Evolutionary conservation across 1,284 basidiomycete species (phyloP), one percentile per base, ranked within the genome.

Genomic region (Mycena citricolor): DNA sequence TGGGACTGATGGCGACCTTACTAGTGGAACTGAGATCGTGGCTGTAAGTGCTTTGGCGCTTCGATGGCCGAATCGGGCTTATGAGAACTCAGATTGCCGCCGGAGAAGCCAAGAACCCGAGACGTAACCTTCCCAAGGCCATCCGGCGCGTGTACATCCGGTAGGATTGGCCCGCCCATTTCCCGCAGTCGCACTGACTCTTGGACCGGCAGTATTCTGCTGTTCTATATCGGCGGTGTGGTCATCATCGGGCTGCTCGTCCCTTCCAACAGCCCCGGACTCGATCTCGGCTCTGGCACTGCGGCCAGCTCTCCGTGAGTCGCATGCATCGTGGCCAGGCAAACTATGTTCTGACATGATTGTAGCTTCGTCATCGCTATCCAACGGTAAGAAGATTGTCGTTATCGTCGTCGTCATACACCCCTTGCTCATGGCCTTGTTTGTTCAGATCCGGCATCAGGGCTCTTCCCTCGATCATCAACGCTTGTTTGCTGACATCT

Each of bases 401-500:
- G 78, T 77, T 51, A 74, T 70, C 5, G 66, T 53, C 14, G 40
- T 38, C 32, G 39, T 42, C 30, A 25, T 14, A 24, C 2, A 58
- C 10, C n/a, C n/a, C n/a, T n/a, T n/a, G n/a, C n/a, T n/a, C n/a
- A n/a, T n/a, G n/a, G n/a, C n/a, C n/a, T 29, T 10, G 23, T 28
- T 28, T 16, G 32, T 26, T 20, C 12, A 42, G 42, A 16, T 49
- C 51, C 19, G 51, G 87, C 24, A 93, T 93, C 66, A 79, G 79
- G 53, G 74, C 70, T 8, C 67, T 92, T 2, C 88, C 89, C 3
- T 78, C 77, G 39, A 68, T 93, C 54, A 90, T 94, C 67, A 95
- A 95, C 62, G 91, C 92, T 6, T 83, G 80, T 60, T 74, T 95
- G 22, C 66, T 94, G 43, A 87, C 84, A 20, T 89, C 89, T 2